Conservation (phyloP, 257 asterid genomes). For the Solanum acaule region DNA sequence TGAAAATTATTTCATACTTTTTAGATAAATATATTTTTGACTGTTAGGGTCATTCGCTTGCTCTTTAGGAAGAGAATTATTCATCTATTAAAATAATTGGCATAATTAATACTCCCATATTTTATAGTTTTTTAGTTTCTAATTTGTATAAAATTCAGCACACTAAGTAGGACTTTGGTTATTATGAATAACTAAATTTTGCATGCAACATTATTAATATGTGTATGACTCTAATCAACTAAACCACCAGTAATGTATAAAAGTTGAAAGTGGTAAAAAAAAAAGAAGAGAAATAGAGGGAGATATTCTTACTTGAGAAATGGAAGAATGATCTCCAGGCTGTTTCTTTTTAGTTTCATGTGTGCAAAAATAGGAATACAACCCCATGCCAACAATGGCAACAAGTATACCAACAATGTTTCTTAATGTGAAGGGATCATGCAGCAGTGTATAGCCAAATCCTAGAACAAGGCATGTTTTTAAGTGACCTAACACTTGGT, state of each 20-base stretch:
- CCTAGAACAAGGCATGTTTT: conserved; percentile 88
- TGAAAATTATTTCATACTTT: background rate
- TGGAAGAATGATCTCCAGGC: conserved; percentile 25
- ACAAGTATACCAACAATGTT: conserved; percentile 66
- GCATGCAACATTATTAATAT: background rate
- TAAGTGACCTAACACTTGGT: conserved; percentile 80
- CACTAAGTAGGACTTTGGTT: background rate
- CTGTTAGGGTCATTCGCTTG: background rate
- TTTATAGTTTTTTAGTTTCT: background rate
- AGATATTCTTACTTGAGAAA: conserved; percentile 29
- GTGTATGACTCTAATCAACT: background rate
- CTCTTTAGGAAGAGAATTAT: background rate
- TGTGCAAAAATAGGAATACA: conserved; percentile 76
- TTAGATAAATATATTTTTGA: background rate
- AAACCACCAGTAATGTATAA: background rate
- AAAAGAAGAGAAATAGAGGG: background rate
- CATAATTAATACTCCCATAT: background rate
- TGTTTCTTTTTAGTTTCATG: conserved; percentile 58
- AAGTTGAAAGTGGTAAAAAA: background rate
- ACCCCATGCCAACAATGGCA: conserved; percentile 78
- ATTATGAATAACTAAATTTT: background rate
- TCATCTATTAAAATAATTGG: background rate
- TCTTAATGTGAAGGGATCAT: conserved; percentile 74
- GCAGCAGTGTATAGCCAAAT: conserved; percentile 72
- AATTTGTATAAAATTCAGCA: background rate